A percentile compares a stretch with the other conserved stretches of the same genome.
Conservation (phyloP, 805 yeast species). For the Metschnikowia vanudenii region DNA sequence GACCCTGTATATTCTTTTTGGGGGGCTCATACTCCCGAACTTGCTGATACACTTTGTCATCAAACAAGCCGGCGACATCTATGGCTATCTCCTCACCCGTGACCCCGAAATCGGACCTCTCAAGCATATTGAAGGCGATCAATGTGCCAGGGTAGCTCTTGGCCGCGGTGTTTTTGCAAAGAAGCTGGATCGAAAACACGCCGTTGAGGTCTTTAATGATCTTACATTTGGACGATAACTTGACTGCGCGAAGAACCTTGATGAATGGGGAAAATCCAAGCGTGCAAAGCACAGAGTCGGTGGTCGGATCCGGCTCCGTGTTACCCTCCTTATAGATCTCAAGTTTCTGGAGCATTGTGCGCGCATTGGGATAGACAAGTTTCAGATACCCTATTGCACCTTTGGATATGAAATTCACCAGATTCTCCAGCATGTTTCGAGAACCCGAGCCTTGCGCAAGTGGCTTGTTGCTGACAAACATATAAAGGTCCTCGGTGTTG, state of each 20-base stretch:
- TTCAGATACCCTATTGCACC: constrained; percentile 76
- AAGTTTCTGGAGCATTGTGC: constrained; percentile 60
- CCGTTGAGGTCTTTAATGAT: constrained; percentile 37
- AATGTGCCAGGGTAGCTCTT: constrained; percentile 37
- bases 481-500: constrained; percentile 34
- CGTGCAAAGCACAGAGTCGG: constrained; percentile 27
- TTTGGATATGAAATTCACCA: constrained; percentile 57
- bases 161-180: constrained; percentile 32
- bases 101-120: constrained; percentile 21
- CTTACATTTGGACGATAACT: constrained; percentile 40
- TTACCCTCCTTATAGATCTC: constrained; percentile 30
- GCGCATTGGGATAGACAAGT: constrained; percentile 61
- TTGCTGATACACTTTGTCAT: constrained; percentile 28
- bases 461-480: constrained; percentile 27
- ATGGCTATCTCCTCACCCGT: constrained; percentile 12
- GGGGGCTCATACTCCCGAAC: constrained; percentile 21
- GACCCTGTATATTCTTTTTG: too few relatives aligned
- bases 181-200: constrained; percentile 36
- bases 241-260: constrained; percentile 36
- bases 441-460: neutral
- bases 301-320: constrained; percentile 14
- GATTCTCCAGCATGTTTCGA: constrained; percentile 21
- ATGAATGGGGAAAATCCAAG: constrained; percentile 35
- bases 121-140: constrained; percentile 41
- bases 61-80: constrained; percentile 25